Percentiles rank a stretch among this genome's conserved stretches.
phyloP scores from a whole-genome alignment of 1,284 basidiomycete genomes.

The Malassezia japonica region DNA sequence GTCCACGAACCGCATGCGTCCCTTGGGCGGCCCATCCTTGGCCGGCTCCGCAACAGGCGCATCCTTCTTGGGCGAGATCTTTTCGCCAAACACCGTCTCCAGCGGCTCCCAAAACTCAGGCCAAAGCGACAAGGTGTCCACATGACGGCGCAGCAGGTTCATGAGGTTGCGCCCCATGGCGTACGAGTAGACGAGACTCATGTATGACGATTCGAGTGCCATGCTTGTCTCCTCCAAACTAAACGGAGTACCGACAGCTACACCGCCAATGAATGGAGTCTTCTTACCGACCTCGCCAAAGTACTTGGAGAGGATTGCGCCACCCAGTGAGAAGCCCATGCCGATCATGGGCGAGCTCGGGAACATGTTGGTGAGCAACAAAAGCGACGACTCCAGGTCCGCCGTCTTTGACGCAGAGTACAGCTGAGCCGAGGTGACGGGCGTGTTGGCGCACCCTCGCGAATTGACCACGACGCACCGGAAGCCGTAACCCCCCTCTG shows the following conservation, averaged over 20 bases:
- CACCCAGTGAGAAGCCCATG: conserved; percentile 86
- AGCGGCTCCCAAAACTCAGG: conserved; percentile 28
- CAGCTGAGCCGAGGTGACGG: conserved; percentile 61
- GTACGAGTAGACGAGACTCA: conserved; percentile 66
- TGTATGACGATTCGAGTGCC: conserved; percentile 55
- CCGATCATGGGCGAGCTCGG: conserved; percentile 74
- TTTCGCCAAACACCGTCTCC: conserved; percentile 22
- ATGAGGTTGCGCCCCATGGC: conserved; percentile 72
- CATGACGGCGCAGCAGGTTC: conserved; percentile 26
- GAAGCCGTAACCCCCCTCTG: conserved; percentile 55
- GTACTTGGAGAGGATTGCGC: conserved; percentile 83
- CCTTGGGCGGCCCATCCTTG: not conserved
- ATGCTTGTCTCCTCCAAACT: conserved; percentile 55
- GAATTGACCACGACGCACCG: conserved; percentile 52
- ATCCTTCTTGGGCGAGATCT: conserved; percentile 16
- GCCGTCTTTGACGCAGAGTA: conserved; percentile 73
- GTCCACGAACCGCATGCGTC: conserved; percentile 51
- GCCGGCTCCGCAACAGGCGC: conserved; percentile 4
- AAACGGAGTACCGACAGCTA: conserved; percentile 74
- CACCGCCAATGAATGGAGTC: conserved; percentile 61
- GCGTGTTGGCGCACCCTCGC: conserved; percentile 79
- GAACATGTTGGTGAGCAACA: conserved; percentile 65
- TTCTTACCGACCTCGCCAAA: conserved; percentile 72
- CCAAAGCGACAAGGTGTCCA: conserved; percentile 30
- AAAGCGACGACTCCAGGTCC: conserved; percentile 70